Evolutionary conservation across 1,284 basidiomycete genomes (phyloP).

Genomic region (Trametes pubescens): DNA sequence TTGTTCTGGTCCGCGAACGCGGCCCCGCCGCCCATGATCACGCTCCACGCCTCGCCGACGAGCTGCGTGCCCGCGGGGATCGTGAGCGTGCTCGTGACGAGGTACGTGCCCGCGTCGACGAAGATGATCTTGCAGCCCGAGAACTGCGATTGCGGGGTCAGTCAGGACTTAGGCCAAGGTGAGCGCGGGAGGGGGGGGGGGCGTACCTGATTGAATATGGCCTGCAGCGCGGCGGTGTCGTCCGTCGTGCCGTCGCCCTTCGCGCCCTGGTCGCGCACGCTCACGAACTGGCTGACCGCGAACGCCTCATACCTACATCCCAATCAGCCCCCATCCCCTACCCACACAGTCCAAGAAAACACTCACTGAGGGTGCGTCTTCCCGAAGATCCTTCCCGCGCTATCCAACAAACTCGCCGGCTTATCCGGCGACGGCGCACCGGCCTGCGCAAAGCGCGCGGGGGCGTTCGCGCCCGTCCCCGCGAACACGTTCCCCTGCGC

Average conservation of each 20-base stretch:
- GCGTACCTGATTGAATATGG: slow-evolving; percentile 54
- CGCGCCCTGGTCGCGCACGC: slow-evolving; percentile 74
- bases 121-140: slow-evolving; percentile 81
- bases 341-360: background rate
- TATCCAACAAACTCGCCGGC: slow-evolving; percentile 63
- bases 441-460: slow-evolving; percentile 57
- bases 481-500: slow-evolving; percentile 74
- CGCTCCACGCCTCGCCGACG: slow-evolving; percentile 81
- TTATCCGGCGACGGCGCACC: slow-evolving; percentile 58
- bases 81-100: slow-evolving; percentile 73
- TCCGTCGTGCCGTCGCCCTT: slow-evolving; percentile 80
- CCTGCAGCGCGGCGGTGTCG: slow-evolving; percentile 74
- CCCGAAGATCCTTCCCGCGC: slow-evolving; percentile 68
- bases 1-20: slow-evolving; percentile 62
- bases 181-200: background rate
- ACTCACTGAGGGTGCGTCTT: slow-evolving; percentile 45
- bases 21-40: slow-evolving; percentile 71
- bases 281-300: slow-evolving; percentile 69
- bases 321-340: background rate
- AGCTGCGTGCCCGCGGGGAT: slow-evolving; percentile 77
- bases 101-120: slow-evolving; percentile 75
- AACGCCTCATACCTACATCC: slow-evolving; percentile 67
- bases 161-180: background rate
- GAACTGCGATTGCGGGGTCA: slow-evolving; percentile 49
- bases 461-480: slow-evolving; percentile 56